phyloP scores from a whole-genome alignment of 176 grass and related monocot genomes.

The Tillandsia leiboldiana region DNA sequence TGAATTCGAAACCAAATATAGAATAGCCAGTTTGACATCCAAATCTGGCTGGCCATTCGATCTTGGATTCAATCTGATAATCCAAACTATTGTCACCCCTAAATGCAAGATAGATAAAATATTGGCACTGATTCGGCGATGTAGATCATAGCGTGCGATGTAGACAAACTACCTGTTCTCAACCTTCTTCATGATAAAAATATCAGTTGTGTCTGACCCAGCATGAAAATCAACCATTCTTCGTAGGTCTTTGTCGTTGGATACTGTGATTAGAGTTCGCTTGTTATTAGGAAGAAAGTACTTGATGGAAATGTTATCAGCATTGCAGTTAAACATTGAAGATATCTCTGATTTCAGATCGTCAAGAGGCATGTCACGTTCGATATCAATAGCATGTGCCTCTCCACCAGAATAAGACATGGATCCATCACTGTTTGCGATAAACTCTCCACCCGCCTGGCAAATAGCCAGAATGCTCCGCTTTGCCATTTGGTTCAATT shows the following conservation, averaged over 20 bases:
- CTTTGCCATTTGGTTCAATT: conserved; percentile 32
- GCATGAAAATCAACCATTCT: conserved; percentile 97
- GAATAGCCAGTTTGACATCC: neutral
- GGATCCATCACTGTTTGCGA: conserved; percentile 54
- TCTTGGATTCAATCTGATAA: too few species aligned
- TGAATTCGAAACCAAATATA: neutral
- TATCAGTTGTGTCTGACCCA: conserved; percentile 55
- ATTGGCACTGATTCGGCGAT: neutral
- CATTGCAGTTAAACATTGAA: conserved; percentile 53
- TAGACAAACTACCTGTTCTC: conserved; percentile 53
- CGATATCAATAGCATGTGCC: conserved; percentile 80
- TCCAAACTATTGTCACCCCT: too few species aligned
- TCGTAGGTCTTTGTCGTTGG: conserved; percentile 83
- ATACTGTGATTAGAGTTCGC: conserved; percentile 78
- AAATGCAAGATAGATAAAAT: too few species aligned
- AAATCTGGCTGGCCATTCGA: too few species aligned
- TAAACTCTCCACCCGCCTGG: conserved; percentile 79
- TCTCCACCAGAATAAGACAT: conserved; percentile 92
- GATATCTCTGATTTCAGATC: conserved; percentile 70
- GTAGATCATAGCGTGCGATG: neutral
- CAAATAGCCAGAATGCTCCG: conserved; percentile 72
- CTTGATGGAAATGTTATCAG: conserved; percentile 52
- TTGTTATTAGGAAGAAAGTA: conserved; percentile 95
- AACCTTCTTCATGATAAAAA: conserved; percentile 79
- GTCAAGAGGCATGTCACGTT: conserved; percentile 51